Evolutionary conservation across 305 asterid genomes (phyloP), one percentile per base, ranked within the genome.

Genomic region (Rubia tinctorum): DNA sequence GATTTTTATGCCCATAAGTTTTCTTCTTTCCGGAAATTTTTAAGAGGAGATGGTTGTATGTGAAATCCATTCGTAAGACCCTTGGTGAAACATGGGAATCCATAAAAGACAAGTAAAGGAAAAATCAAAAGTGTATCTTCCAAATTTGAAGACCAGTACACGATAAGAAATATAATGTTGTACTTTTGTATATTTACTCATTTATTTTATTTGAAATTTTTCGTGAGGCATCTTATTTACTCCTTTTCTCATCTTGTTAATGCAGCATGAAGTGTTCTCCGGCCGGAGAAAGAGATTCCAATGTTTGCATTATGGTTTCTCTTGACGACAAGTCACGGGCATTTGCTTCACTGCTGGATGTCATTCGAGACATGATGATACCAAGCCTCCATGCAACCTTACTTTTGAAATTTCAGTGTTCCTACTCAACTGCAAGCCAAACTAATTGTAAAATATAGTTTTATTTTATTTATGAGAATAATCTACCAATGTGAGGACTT

Each of bases 221-320:
- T 60, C 20, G 7, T n/a, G 64, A 5, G 60, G 20, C 11, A 43
- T 59, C 65, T 56, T 49, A 45, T 75, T 73, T 58, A 74, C 61
- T 71, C 66, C 61, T 85, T 76, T 68, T 71, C 76, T n/a, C n/a
- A n/a, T n/a, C n/a, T n/a, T n/a, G n/a, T n/a, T n/a, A n/a, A 66
- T 53, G 80, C 73, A 75, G 76, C 89, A 89, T 91, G 81, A 77
- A 72, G 73, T 95, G 96, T 77, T 83, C 87, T 64, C 95, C 77
- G 72, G 79, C 75, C 76, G 86, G 47, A 64, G 76, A 70, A 43
- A 74, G 73, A 5, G 81, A 79, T 71, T 66, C 87, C 63, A 78
- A 75, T 65, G 72, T 83, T 76, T 91, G 96, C 87, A 88, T 92
- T 75, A 76, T 90, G 59, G 96, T 80, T 79, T 80, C 86, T 66